Conservation (phyloP, 2,329 filamentous ascomycete genomes). For the Plectosphaerella plurivora region DNA sequence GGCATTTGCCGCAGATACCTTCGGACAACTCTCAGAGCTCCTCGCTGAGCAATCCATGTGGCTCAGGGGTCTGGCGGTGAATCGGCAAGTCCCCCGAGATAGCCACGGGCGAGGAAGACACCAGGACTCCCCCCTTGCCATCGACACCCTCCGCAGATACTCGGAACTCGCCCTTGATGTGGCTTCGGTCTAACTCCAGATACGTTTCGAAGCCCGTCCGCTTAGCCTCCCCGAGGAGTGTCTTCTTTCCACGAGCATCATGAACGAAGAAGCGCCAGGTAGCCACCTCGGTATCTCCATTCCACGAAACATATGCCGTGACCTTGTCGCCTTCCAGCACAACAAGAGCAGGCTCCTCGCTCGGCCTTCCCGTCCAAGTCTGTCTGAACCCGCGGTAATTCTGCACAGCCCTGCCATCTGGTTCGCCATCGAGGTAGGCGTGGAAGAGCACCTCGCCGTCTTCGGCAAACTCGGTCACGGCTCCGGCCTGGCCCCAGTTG, state of each 20-base stretch:
- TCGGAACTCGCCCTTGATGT: background rate
- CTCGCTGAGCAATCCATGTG: too few species aligned
- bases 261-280: slow-evolving; percentile 21
- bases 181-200: background rate
- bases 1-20: too few species aligned
- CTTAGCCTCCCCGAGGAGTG: slow-evolving; percentile 5
- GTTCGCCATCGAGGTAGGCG: slow-evolving; percentile 36
- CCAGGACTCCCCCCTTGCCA: background rate
- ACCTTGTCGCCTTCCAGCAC: slow-evolving; percentile 5
- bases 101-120: too few species aligned
- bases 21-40: too few species aligned
- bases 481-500: slow-evolving; percentile 50
- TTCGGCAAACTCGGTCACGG: slow-evolving; percentile 39
- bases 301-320: slow-evolving; percentile 26
- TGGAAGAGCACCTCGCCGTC: slow-evolving; percentile 50
- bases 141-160: slow-evolving; percentile 5
- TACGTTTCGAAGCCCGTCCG: slow-evolving; percentile 8
- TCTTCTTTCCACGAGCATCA: slow-evolving; percentile 8
- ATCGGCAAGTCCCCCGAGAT: too few species aligned
- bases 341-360: slow-evolving; percentile 23
- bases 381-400: slow-evolving; percentile 52
- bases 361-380: slow-evolving; percentile 46
- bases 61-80: too few species aligned
- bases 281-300: slow-evolving; percentile 27
- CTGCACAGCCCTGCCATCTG: slow-evolving; percentile 32